Base-by-base conservation (phyloP, 176 grass and related monocot species). In the Tuctoria greenei region DNA sequence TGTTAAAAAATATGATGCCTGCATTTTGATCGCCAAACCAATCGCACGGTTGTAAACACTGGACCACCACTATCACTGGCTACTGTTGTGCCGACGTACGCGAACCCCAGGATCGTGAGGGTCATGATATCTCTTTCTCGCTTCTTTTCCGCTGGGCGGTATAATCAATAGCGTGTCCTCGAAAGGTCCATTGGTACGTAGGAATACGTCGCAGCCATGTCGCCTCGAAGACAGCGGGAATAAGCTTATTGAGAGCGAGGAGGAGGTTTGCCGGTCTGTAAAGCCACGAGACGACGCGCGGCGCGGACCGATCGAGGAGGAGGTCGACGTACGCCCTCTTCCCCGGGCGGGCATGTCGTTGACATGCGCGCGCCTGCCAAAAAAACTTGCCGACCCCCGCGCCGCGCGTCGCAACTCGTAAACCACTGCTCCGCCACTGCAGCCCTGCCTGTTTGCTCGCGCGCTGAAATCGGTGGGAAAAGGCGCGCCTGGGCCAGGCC, bases 191-290 rank as follows among this genome's bases (percentile, higher is more conserved):
- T 2, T 4, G 2, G 16, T 16, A 20, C 51, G 14, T 18, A 26
- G 2, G 1, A 8, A 8, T 15, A 5, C 34, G 24, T 4, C 8
- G 50, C 16, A n/a, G n/a, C n/a, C n/a, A n/a, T 7, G 42, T 7
- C 10, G 2, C 42, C 6, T n/a, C 69, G 86, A 84, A 79, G 81
- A 80, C 81, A 80, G 75, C 2, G 58, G 76, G 75, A 88, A 88
- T 84, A 51, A 51, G 47, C 47, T 51, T 7, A n/a, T n/a, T n/a
- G 47, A 20, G 47, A 51, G 13, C 5, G 45, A 16, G 43, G 67
- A 12, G 18, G 3, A 13, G 18, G 18, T 81, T 81, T 86, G 78
- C n/a, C n/a, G n/a, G n/a, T n/a, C n/a, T n/a, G 66, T 82, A 72
- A 72, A 77, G 72, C n/a, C 57, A 59, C 72, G 66, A 56, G 62